A percentile compares a stretch with the other conserved stretches of the same genome.
These are phyloP conservation scores for Podospora sp. DNA, from an alignment of 495 filamentous ascomycete genomes.

Conservation along the genomic window DNA sequence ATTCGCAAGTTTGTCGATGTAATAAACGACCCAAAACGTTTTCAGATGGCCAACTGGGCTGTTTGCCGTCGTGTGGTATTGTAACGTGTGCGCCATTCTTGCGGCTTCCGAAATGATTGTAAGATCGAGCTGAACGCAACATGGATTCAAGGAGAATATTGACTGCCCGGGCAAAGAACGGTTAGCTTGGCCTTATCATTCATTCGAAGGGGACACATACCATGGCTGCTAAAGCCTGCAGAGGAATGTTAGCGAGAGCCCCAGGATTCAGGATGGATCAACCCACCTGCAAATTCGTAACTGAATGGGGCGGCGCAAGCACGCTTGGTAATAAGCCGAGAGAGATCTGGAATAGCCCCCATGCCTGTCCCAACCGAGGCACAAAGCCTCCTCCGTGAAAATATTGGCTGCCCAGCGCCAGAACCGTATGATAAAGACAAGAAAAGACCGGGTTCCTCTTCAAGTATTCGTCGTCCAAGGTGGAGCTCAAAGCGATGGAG, in stretches of 20 bases:
- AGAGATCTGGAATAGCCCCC: neutral
- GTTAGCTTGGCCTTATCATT: neutral
- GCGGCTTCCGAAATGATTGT: neutral
- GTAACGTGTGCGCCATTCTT: neutral
- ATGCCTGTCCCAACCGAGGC: slow-evolving; percentile 1
- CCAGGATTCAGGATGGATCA: neutral
- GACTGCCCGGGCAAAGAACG: neutral
- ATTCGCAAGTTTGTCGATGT: neutral
- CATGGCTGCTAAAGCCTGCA: slow-evolving; percentile 1
- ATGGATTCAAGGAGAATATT: slow-evolving; percentile 1
- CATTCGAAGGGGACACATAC: neutral
- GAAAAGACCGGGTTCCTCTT: neutral
- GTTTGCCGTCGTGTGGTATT: neutral
- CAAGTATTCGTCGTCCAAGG: neutral
- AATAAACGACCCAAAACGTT: neutral
- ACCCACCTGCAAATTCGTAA: neutral
- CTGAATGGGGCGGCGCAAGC: neutral
- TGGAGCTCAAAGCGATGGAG: neutral
- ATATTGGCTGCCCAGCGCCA: slow-evolving; percentile 1
- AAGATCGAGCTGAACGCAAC: slow-evolving; percentile 2
- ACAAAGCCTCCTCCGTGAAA: neutral
- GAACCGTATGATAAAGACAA: slow-evolving; percentile 1
- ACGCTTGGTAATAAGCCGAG: neutral
- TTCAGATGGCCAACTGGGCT: neutral
- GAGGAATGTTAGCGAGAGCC: neutral